Evolutionary conservation across 2,329 filamentous ascomycete genomes (phyloP).

Genomic region (Exophiala calicioides): DNA sequence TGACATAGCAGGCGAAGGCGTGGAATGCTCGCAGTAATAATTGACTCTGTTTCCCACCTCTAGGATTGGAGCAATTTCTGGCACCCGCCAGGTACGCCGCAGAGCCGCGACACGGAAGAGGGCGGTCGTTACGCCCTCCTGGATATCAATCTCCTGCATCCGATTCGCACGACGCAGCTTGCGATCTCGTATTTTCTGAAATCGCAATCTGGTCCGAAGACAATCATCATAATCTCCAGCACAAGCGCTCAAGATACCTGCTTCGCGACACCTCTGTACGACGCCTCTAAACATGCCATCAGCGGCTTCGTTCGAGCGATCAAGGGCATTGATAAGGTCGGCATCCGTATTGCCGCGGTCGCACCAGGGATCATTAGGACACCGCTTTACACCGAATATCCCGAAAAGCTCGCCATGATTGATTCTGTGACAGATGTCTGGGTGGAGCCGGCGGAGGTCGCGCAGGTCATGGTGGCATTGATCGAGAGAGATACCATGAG

Average conservation of each 20-base stretch:
- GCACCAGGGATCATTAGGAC: too few relatives aligned
- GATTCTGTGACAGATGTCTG: too few relatives aligned
- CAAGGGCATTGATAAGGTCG: slow-evolving; percentile 50
- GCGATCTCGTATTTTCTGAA: slow-evolving; percentile 50
- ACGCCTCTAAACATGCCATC: slow-evolving; percentile 51
- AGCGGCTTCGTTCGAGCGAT: slow-evolving; percentile 53
- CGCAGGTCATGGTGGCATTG: too few relatives aligned
- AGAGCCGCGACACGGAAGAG: slow-evolving; percentile 40
- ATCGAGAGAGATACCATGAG: too few relatives aligned
- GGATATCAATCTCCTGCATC: slow-evolving; percentile 55
- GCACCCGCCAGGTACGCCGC: too few relatives aligned
- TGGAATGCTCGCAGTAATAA: too few relatives aligned
- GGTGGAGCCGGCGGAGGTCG: too few relatives aligned
- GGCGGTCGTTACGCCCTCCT: slow-evolving; percentile 46
- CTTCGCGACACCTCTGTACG: slow-evolving; percentile 48
- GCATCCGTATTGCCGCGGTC: slow-evolving; percentile 25
- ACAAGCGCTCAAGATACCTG: slow-evolving; percentile 45
- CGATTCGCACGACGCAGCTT: slow-evolving; percentile 52
- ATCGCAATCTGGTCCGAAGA: slow-evolving; percentile 35
- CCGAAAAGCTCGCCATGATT: too few relatives aligned
- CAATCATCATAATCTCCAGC: slow-evolving; percentile 50
- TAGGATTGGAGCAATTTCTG: neutral
- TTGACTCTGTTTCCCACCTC: too few relatives aligned
- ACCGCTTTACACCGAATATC: too few relatives aligned
- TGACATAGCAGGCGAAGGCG: too few relatives aligned